Base-by-base conservation (phyloP, 345 rosid genomes). In the Brassica cretica region DNA sequence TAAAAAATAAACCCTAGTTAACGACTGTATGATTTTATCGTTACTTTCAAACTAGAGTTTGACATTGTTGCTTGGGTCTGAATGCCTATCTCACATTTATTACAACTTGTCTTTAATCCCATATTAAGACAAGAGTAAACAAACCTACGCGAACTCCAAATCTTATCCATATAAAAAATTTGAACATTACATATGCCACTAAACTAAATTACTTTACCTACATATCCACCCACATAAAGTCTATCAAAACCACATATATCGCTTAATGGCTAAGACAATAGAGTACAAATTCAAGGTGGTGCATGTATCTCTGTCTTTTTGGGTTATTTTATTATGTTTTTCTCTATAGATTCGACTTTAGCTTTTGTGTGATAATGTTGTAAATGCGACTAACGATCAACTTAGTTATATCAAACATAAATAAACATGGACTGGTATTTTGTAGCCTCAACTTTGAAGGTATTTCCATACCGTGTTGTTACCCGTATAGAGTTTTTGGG, bases 161-260 rank as follows among this genome's bases (percentile, higher is more conserved):
- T 64, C 82, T 74, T 79, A 79, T 79, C 79, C 75, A 74, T 78
- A 60, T 25, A 8, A 33, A 68, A 51, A 27, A 64, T 25, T n/a
- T 37, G 25, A 15, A 63, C 46, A 41, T 62, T 68, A 68, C 58
- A 49, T 58, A 73, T 67, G 70, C 44, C 64, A 68, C 3, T 73
- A 68, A 35, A 73, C 32, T 10, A 55, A 37, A 30, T 25, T 70
- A 51, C n/a, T 25, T 1, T 53, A 77, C 16, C 8, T 12, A 70
- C 30, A 51, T 32, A 59, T 59, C 7, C 30, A 68, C 6, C 61
- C 21, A 29, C 25, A 49, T 51, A 63, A 70, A 49, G 64, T 76
- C 10, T 33, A 51, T 30, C 14, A 44, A 68, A 15, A 58, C 49
- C 60, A 29, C 39, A 6, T 37, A 15, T 35, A 10, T 64, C 51